Conservation (phyloP, 2,329 filamentous ascomycete genomes). For the Monosporascus sp. region DNA sequence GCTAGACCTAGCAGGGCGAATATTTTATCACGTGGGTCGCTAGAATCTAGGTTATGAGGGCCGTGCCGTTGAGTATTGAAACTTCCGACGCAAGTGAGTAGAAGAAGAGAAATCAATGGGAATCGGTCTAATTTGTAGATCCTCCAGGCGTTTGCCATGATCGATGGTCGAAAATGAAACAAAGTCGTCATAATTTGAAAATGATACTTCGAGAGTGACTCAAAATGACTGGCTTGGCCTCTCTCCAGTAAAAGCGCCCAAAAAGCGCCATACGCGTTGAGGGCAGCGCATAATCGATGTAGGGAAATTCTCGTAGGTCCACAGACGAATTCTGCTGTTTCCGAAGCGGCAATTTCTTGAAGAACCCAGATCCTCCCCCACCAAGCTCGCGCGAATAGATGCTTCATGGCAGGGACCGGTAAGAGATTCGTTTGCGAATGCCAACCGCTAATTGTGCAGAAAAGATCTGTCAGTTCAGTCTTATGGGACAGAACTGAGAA, state of each 20-base stretch:
- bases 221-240: background rate
- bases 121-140: background rate
- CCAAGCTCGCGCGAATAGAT: too few species aligned
- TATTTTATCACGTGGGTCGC: slow-evolving; percentile 18
- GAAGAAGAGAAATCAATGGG: slow-evolving; percentile 5
- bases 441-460: background rate
- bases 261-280: background rate
- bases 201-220: too few species aligned
- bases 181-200: too few species aligned
- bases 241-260: background rate
- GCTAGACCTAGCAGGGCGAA: slow-evolving; percentile 16
- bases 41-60: slow-evolving; percentile 14
- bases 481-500: too few species aligned
- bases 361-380: too few species aligned
- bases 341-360: background rate
- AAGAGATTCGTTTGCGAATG: background rate
- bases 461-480: too few species aligned
- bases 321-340: background rate
- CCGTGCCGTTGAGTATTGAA: slow-evolving; percentile 5
- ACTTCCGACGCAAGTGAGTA: slow-evolving; percentile 7
- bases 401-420: slow-evolving; percentile 4
- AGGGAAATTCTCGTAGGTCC: background rate
- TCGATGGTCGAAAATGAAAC: too few species aligned
- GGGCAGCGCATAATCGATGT: background rate
- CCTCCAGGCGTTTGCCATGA: too few species aligned